Evolutionary conservation across 2,329 filamentous ascomycete species (phyloP), one percentile per base, ranked within the genome.

Genomic region (Beauveria medogensis): DNA sequence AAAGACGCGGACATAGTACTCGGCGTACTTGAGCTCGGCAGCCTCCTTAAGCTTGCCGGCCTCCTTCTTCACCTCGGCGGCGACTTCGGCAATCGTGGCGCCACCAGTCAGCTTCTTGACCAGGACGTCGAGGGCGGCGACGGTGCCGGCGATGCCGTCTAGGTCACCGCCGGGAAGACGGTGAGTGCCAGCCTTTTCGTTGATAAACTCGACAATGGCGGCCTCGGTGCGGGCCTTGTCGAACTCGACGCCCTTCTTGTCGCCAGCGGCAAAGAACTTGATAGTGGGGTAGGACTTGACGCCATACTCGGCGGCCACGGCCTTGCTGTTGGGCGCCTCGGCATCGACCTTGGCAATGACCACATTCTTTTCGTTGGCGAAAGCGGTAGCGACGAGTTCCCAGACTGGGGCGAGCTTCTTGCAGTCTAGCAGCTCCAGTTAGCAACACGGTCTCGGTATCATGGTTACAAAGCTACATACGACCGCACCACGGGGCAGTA

Each of bases 401-500:
- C 92, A 99, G 67, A 81, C 83, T 50, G 94, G 94, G 54, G 92
- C 92, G 65, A 99, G 87, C 69, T 71, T 88, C 82, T 99, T 99
- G 90, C 94, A 99, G 84, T 99, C 94, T 97, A 72, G 43, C 59
- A 34, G 57, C 26, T 48, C 20, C 64, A 12, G 54, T 61, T 41
- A 61, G 60, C 22, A 57, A 54, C 7, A 30, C 28, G 7, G 4
- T 16, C 20, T 12, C 6, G 3, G 28, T 2, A 5, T 12, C 12
- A 8, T 12, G 28, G 12, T 18, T 20, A 22, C 6, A 24, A 9
- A 10, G 30, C 22, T 54, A 89, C 92, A 77, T 85, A 97, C 94
- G 93, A 75, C 93, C 93, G 77, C 94, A 99, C 94, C 93, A 97
- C 58, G 94, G 92, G 58, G 94, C 93, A 68, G 95, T 99, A 76